Evolutionary conservation across 352 stramenopile genomes (phyloP).

Genomic region (Peronospora tabacina): DNA sequence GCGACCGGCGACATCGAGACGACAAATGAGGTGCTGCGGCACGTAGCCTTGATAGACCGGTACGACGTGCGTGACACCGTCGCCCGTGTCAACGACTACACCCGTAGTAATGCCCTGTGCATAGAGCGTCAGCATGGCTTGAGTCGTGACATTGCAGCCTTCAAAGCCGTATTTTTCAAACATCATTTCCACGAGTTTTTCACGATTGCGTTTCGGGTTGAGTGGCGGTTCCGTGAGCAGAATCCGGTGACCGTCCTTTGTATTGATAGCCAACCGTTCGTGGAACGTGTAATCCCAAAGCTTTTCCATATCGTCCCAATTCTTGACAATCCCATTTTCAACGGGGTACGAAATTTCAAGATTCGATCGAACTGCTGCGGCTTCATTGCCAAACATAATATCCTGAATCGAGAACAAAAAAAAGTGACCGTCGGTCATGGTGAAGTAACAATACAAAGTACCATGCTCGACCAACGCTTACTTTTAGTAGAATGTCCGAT

Average conservation of each 20-base stretch:
- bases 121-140: conserved; percentile 92
- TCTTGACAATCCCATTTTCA: conserved; percentile 94
- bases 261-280: conserved; percentile 77
- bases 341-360: conserved; percentile 88
- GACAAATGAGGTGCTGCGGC: conserved; percentile 84
- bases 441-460: background rate
- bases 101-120: conserved; percentile 86
- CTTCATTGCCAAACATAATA: conserved; percentile 94
- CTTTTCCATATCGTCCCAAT: conserved; percentile 96
- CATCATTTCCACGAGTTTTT: conserved; percentile 90
- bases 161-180: conserved; percentile 91
- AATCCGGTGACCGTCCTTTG: conserved; percentile 71
- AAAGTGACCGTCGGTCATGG: background rate
- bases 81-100: conserved; percentile 89
- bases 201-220: conserved; percentile 88
- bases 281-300: conserved; percentile 96
- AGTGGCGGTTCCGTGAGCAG: conserved; percentile 89
- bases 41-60: conserved; percentile 89
- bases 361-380: conserved; percentile 75
- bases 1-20: conserved; percentile 87
- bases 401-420: conserved; percentile 55
- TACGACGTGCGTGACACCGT: conserved; percentile 91
- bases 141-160: conserved; percentile 85
- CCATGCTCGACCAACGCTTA: conserved; percentile 11
- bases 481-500: conserved; percentile 80